phyloP scores from a whole-genome alignment of 768 basidiomycete genomes.

The Lepiota brunneoincarnata region DNA sequence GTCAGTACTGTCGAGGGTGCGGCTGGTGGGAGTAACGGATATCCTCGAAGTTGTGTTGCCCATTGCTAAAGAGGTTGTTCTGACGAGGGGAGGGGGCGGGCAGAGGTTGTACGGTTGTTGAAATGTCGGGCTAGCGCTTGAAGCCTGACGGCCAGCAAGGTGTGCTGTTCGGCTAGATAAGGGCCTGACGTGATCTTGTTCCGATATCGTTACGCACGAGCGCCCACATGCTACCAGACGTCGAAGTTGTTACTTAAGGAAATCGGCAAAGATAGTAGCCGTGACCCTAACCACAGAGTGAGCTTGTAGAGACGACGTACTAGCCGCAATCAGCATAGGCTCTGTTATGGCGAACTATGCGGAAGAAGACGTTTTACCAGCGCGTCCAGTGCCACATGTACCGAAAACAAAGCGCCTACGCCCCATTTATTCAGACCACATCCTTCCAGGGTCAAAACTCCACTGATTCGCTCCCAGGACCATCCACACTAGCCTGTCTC shows the following conservation, averaged over 20 bases:
- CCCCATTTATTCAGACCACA: too few species aligned
- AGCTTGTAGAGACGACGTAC: too few species aligned
- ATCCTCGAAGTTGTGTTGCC: constrained; percentile 30
- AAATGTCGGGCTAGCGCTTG: background rate
- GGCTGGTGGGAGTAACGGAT: constrained; percentile 21
- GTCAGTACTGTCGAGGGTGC: constrained; percentile 30
- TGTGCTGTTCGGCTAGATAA: constrained; percentile 1
- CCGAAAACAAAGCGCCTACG: too few species aligned
- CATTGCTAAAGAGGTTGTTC: constrained; percentile 18
- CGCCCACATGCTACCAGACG: background rate
- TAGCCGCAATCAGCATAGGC: background rate
- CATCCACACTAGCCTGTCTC: background rate
- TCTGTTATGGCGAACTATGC: background rate
- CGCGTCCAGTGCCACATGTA: background rate
- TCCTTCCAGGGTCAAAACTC: too few species aligned
- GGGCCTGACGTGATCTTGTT: background rate
- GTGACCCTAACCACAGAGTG: too few species aligned
- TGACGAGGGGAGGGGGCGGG: background rate
- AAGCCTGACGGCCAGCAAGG: too few species aligned
- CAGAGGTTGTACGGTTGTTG: background rate
- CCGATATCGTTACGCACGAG: background rate
- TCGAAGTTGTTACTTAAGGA: background rate
- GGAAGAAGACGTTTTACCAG: background rate
- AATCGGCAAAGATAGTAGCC: too few species aligned
- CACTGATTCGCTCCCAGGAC: too few species aligned